A percentile compares a stretch with the other conserved stretches of the same genome.
Evolutionary conservation across 164 flowering plant species (phyloP).

Genomic region (Saururus chinensis): DNA sequence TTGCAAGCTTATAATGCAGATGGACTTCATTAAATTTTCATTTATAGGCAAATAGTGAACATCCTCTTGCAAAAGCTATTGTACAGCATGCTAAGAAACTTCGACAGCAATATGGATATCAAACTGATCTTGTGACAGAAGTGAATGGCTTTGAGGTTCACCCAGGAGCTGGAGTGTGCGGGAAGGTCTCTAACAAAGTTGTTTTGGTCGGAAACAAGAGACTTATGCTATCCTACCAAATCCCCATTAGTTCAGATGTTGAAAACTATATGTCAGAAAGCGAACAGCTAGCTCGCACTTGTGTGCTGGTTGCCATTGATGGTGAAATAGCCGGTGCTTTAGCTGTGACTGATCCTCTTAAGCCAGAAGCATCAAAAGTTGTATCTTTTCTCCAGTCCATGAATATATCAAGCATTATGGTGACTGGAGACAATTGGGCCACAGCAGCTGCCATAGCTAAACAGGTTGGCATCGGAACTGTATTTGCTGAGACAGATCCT

Average conservation of each 20-base stretch:
- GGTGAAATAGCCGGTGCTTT: constrained; percentile 70
- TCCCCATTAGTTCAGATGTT: constrained; percentile 43
- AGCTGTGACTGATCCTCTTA: constrained; percentile 81
- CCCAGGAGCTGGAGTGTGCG: constrained; percentile 83
- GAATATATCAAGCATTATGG: constrained; percentile 74
- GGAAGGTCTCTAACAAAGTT: constrained; percentile 42
- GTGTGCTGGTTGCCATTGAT: constrained; percentile 68
- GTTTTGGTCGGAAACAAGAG: constrained; percentile 84
- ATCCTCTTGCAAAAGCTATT: constrained; percentile 88
- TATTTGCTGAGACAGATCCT: constrained; percentile 87
- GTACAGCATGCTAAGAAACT: constrained; percentile 62
- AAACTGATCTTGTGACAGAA: constrained; percentile 27
- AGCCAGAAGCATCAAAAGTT: constrained; percentile 74
- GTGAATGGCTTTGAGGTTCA: constrained; percentile 72
- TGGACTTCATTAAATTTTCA: background rate
- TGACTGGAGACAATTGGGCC: constrained; percentile 93
- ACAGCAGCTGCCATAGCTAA: constrained; percentile 72
- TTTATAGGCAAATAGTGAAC: constrained; percentile 82
- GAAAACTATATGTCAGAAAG: constrained; percentile 45
- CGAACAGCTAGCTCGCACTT: constrained; percentile 72
- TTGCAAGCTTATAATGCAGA: too few species aligned
- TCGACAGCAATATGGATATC: constrained; percentile 32
- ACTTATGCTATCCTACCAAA: constrained; percentile 45
- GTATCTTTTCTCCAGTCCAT: constrained; percentile 60
- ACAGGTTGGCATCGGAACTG: constrained; percentile 68